Conservation (phyloP, 2,329 filamentous ascomycete genomes). For the Diplocarpon mali region DNA sequence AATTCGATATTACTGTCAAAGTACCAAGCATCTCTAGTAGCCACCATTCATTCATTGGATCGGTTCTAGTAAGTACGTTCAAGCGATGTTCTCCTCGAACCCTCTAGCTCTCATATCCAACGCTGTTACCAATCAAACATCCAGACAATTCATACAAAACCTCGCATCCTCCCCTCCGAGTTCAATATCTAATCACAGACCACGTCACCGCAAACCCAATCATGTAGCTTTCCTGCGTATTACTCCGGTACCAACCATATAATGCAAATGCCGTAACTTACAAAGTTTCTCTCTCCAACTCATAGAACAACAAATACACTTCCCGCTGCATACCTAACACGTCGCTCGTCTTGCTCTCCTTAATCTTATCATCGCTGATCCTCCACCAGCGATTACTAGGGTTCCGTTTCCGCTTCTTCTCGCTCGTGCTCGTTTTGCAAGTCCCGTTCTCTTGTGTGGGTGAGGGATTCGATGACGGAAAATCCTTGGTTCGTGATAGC, state of each 20-base stretch:
- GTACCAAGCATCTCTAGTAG: too few relatives aligned
- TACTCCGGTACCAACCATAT: not conserved
- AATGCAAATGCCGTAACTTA: not conserved
- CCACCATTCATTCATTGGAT: too few relatives aligned
- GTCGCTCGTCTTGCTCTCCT: constrained; percentile 85
- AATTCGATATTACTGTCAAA: too few relatives aligned
- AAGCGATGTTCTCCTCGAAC: too few relatives aligned
- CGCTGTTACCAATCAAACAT: too few relatives aligned
- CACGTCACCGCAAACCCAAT: too few relatives aligned
- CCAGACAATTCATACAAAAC: too few relatives aligned
- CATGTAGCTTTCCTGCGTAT: not conserved
- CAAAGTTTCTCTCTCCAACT: constrained; percentile 42
- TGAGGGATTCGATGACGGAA: constrained; percentile 6
- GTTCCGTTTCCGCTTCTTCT: constrained; percentile 44
- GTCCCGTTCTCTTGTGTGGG: not conserved
- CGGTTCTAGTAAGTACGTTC: too few relatives aligned
- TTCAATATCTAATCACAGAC: too few relatives aligned
- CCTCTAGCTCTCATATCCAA: too few relatives aligned
- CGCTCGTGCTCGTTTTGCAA: constrained; percentile 2
- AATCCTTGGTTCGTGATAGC: constrained; percentile 15
- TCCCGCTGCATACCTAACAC: constrained; percentile 90
- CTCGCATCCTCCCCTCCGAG: too few relatives aligned
- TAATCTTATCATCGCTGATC: constrained; percentile 93
- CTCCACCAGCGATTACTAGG: constrained; percentile 82
- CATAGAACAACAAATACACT: constrained; percentile 94